Percentiles rank a stretch among this genome's conserved stretches.
These are phyloP conservation scores for Penicillium lividum DNA, from an alignment of 495 filamentous ascomycete genomes.

Conservation along the genomic window DNA sequence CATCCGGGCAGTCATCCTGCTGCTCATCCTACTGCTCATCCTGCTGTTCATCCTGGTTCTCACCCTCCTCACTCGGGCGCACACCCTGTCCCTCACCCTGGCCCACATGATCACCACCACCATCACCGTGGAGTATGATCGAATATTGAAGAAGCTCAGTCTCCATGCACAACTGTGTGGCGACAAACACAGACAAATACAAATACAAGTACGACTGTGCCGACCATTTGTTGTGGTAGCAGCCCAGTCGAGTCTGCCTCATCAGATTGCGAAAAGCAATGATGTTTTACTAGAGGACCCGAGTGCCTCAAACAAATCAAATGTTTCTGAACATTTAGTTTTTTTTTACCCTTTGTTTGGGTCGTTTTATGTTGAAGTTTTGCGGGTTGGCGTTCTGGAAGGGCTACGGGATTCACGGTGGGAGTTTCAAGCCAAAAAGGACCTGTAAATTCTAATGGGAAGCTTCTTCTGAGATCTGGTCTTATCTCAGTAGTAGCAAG, in stretches of 20 bases:
- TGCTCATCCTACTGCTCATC: slow-evolving; percentile 19
- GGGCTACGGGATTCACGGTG: neutral
- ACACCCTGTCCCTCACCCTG: neutral
- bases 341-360: neutral
- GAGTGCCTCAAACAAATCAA: neutral
- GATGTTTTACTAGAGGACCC: neutral
- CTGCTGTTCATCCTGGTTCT: slow-evolving; percentile 6
- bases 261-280: neutral
- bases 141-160: neutral
- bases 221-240: neutral
- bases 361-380: neutral
- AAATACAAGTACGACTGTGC: neutral
- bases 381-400: slow-evolving; percentile 7
- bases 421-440: slow-evolving; percentile 7
- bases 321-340: neutral
- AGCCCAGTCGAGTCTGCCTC: neutral
- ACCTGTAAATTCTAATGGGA: slow-evolving; percentile 19
- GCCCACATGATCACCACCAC: slow-evolving; percentile 9
- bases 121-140: slow-evolving; percentile 7
- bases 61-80: slow-evolving; percentile 16
- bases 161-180: no score
- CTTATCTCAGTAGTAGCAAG: neutral
- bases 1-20: slow-evolving; percentile 6
- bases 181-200: no score
- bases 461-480: neutral